phyloP scores from a whole-genome alignment of 2,329 filamentous ascomycete genomes.

The Penicillium verrucosum region DNA sequence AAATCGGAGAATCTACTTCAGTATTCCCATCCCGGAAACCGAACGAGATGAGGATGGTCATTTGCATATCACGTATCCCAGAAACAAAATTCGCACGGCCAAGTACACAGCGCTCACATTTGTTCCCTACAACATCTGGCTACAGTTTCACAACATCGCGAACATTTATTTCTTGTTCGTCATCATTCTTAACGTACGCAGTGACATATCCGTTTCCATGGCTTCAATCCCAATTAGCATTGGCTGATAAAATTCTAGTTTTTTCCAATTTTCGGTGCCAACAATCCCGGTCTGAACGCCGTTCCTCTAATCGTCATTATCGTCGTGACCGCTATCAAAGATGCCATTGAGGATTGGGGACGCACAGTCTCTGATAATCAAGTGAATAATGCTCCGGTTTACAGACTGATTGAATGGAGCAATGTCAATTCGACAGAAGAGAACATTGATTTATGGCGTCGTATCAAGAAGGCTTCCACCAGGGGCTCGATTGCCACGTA shows the following conservation, averaged over 20 bases:
- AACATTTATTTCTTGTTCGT: constrained; percentile 98
- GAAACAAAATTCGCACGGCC: constrained; percentile 96
- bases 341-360: constrained; percentile 92
- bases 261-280: constrained; percentile 91
- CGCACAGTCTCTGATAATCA: constrained; percentile 88
- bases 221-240: neutral
- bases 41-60: constrained; percentile 78
- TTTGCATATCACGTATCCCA: constrained; percentile 65
- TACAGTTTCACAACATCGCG: constrained; percentile 97
- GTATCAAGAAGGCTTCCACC: constrained; percentile 83
- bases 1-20: constrained; percentile 64
- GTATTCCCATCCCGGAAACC: constrained; percentile 70
- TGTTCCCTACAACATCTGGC: constrained; percentile 92
- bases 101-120: constrained; percentile 97
- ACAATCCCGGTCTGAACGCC: constrained; percentile 83
- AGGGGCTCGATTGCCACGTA: constrained; percentile 57
- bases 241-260: constrained; percentile 57
- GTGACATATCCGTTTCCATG: constrained; percentile 21
- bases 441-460: constrained; percentile 79
- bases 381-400: constrained; percentile 92
- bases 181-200: constrained; percentile 84
- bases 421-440: constrained; percentile 93
- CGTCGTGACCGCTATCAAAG: constrained; percentile 82
- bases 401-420: constrained; percentile 80
- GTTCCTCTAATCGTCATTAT: constrained; percentile 93